Conservation (phyloP, 495 filamentous ascomycete genomes). For the Extremus antarcticus region DNA sequence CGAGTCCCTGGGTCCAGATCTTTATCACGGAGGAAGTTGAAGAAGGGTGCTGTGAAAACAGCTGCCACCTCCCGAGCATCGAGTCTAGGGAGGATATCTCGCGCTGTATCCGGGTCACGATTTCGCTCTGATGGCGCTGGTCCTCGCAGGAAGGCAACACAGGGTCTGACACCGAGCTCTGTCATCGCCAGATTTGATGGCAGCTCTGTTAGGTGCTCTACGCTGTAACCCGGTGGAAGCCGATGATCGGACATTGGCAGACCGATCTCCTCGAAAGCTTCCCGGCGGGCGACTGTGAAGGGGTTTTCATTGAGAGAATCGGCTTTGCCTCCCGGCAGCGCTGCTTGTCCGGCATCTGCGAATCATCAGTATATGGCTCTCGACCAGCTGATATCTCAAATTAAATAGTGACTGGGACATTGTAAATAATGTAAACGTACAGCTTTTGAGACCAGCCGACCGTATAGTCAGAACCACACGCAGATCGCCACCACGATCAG, state of each 20-base stretch:
- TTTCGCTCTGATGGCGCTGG: slow-evolving; percentile 11
- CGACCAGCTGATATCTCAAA: no score
- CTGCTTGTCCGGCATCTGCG: slow-evolving; percentile 64
- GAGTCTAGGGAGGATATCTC: slow-evolving; percentile 61
- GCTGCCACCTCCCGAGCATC: slow-evolving; percentile 80
- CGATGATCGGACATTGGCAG: slow-evolving; percentile 53
- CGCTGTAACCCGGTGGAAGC: slow-evolving; percentile 58
- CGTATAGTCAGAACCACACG: slow-evolving; percentile 80
- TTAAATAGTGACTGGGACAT: no score
- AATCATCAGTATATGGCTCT: not conserved
- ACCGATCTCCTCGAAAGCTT: slow-evolving; percentile 86
- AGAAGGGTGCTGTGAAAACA: slow-evolving; percentile 79
- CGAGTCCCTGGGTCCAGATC: slow-evolving; percentile 35
- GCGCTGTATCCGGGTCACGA: slow-evolving; percentile 45
- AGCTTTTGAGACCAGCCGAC: slow-evolving; percentile 58
- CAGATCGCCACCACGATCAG: slow-evolving; percentile 64
- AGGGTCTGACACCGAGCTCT: slow-evolving; percentile 71
- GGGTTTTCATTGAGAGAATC: slow-evolving; percentile 39
- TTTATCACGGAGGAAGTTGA: slow-evolving; percentile 49
- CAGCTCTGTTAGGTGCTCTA: slow-evolving; percentile 77
- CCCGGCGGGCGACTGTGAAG: slow-evolving; percentile 71
- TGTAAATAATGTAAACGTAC: slow-evolving; percentile 21
- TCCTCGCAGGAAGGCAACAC: slow-evolving; percentile 59
- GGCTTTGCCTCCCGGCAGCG: slow-evolving; percentile 66
- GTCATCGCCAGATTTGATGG: slow-evolving; percentile 71